Percentiles rank a stretch among this genome's conserved stretches.
These are phyloP conservation scores for Penicillium manginii DNA, from an alignment of 495 filamentous ascomycete species.

Conservation along the genomic window DNA sequence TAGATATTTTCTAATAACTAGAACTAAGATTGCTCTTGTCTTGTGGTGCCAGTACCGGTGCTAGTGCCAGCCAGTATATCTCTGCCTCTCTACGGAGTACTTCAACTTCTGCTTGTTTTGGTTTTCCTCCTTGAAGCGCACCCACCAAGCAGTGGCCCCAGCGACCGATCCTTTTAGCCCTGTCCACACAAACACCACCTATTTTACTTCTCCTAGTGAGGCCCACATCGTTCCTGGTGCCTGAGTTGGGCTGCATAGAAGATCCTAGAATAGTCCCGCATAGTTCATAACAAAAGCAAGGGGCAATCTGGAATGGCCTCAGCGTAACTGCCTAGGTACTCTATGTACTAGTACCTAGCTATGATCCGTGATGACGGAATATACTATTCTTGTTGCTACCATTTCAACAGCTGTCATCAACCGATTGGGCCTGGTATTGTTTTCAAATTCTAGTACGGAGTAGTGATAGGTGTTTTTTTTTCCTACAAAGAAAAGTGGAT, in stretches of 20 bases:
- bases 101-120: conserved; percentile 43
- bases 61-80: too few relatives aligned
- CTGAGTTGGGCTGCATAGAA: conserved; percentile 1
- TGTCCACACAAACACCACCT: conserved; percentile 12
- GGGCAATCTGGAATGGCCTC: neutral
- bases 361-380: too few relatives aligned
- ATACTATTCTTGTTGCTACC: too few relatives aligned
- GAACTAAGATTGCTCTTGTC: too few relatives aligned
- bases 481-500: neutral
- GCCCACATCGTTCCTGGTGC: conserved; percentile 18
- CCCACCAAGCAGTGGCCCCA: conserved; percentile 34
- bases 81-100: too few relatives aligned
- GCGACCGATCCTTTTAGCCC: conserved; percentile 37
- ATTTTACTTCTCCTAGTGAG: conserved; percentile 1
- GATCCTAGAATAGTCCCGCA: conserved; percentile 8
- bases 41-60: too few relatives aligned
- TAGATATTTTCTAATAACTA: too few relatives aligned
- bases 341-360: too few relatives aligned
- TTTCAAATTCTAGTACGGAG: neutral
- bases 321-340: too few relatives aligned
- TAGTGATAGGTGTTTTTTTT: neutral
- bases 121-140: conserved; percentile 44
- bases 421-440: too few relatives aligned
- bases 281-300: neutral
- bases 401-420: too few relatives aligned